Evolutionary conservation across 2,329 filamentous ascomycete genomes (phyloP), one percentile per base, ranked within the genome.

Genomic region (Cladophialophora chaetospira): DNA sequence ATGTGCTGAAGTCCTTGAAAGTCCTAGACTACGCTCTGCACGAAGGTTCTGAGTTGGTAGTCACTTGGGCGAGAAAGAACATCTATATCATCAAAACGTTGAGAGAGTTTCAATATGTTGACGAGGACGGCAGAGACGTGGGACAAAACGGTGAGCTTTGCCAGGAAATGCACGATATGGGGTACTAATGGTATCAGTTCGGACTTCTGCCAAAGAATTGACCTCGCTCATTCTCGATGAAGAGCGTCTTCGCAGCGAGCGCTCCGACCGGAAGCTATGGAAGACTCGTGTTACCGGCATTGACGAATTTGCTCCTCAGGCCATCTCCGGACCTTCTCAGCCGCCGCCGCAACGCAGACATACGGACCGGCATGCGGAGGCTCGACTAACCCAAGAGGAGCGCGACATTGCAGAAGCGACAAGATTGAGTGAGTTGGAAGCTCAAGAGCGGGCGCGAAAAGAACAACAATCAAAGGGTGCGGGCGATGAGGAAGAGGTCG

Each of bases 81-180:
- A 87, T 97, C 65, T 99, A 96, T 75, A 94, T 99, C 74, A 96
- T 99, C 79, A 97, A 97, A 80, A 99, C 94, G 26, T 76, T 99
- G 72, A 88, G 94, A 70, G 94, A 99, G 74, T 99, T 99, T 68
- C 89, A 94, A 70, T 96, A 97, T 72, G 84, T 96, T 50, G 94
- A 99, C 65, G 94, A 99, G 69, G 94, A 99, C 63, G 91, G 92
- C 45, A 85, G 88, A 63, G 94, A 99, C 71, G 94, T 99, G 47
- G 94, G 94, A 53, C 91, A 96, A 70, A 97, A 97, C 76, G 93
- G 94, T 97, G 79, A 66, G 85, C 46, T 29, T 0, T 25, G 21
- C 36, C 47, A 19, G 6, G 25, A 44, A 5, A 3, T 40, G 11
- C n/a, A 13, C 13, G 13, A n/a, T n/a, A 28, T 48, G 21, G 15